Conservation (phyloP, 208 protist species). For the Trypanosoma melophagium region DNA sequence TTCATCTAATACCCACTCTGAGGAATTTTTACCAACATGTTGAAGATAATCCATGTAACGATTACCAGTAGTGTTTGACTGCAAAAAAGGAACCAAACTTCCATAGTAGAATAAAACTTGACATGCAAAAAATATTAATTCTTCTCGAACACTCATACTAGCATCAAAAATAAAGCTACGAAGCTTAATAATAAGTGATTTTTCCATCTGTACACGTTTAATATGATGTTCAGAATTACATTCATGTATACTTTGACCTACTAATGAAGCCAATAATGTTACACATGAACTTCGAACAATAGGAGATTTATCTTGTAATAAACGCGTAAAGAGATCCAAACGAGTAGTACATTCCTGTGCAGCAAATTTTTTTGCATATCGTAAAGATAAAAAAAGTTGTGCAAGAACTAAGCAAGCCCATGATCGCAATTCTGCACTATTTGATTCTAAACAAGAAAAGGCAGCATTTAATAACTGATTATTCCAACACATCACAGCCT, state of each 20-base stretch:
- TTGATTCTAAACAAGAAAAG: conserved; percentile 59
- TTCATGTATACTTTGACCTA: conserved; percentile 62
- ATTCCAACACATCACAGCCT: conserved; percentile 82
- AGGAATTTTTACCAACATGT: conserved; percentile 33
- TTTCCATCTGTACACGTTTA: conserved; percentile 83
- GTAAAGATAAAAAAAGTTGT: conserved; percentile 63
- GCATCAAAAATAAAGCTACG: conserved; percentile 78
- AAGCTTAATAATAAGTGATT: conserved; percentile 79
- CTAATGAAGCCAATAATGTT: conserved; percentile 76
- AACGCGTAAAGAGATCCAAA: conserved; percentile 65
- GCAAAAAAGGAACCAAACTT: conserved; percentile 23
- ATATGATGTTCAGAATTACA: conserved; percentile 60
- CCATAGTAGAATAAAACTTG: conserved; percentile 74
- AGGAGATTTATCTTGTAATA: conserved; percentile 82
- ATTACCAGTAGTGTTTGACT: conserved; percentile 25
- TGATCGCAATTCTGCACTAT: conserved; percentile 74
- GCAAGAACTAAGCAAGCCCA: conserved; percentile 84
- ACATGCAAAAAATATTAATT: conserved; percentile 85
- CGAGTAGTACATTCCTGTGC: conserved; percentile 75
- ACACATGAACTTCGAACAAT: conserved; percentile 88
- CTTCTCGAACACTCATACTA: conserved; percentile 83
- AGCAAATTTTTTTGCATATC: conserved; percentile 75
- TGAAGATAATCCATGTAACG: conserved; percentile 54
- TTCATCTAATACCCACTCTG: conserved; percentile 66
- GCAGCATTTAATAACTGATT: conserved; percentile 75